Evolutionary conservation across 306 rosid genomes (phyloP).

Genomic region (Dryas drummondii): DNA sequence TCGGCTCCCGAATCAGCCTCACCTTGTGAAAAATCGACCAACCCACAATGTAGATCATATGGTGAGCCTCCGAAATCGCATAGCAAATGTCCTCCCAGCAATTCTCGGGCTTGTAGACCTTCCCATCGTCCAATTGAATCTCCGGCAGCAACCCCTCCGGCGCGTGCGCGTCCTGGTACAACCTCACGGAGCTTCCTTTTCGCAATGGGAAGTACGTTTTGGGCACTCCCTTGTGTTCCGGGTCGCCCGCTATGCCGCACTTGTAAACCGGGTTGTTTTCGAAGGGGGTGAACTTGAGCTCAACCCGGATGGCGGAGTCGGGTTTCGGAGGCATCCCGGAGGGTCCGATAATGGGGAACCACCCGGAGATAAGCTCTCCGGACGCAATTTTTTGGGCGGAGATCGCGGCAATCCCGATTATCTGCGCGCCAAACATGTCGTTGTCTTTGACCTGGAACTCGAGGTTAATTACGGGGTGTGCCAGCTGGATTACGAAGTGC

Average conservation of each 20-base stretch:
- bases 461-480: conserved; percentile 57
- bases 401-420: conserved; percentile 56
- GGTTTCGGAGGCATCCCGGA: conserved; percentile 50
- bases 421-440: conserved; percentile 67
- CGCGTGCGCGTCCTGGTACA: conserved; percentile 90
- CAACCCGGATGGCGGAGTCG: conserved; percentile 42
- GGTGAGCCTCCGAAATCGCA: conserved; percentile 91
- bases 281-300: conserved; percentile 61
- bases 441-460: conserved; percentile 81
- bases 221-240: conserved; percentile 61
- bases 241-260: conserved; percentile 75
- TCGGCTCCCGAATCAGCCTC: conserved; percentile 68
- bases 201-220: conserved; percentile 80
- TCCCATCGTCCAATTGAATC: conserved; percentile 57
- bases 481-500: conserved; percentile 65
- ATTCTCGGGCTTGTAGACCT: conserved; percentile 46
- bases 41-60: conserved; percentile 72
- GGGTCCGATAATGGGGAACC: conserved; percentile 44
- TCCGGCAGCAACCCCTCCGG: conserved; percentile 38
- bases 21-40: conserved; percentile 87
- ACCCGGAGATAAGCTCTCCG: conserved; percentile 45
- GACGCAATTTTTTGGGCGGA: conserved; percentile 47
- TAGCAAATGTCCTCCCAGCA: conserved; percentile 96
- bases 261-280: conserved; percentile 39
- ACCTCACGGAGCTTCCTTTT: conserved; percentile 58